Base-by-base conservation (phyloP, 179 eudicot genomes). In the Pouteria campechiana region DNA sequence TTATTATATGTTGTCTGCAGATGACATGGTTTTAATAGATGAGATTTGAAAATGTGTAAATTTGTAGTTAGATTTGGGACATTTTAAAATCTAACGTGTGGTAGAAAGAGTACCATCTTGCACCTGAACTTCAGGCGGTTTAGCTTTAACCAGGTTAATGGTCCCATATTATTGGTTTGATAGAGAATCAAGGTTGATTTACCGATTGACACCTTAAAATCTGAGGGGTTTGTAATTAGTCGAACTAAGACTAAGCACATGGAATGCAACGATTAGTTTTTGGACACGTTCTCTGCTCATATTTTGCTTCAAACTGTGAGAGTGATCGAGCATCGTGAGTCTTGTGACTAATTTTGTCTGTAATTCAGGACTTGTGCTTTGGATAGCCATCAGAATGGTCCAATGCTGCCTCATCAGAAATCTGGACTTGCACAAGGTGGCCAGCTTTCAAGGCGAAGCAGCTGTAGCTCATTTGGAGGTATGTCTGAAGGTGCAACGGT, bases 291-390 rank as follows among this genome's bases (percentile, higher is more conserved):
- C n/a, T n/a, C n/a, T n/a, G n/a, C n/a, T n/a, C n/a, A n/a, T n/a
- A n/a, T n/a, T n/a, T n/a, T n/a, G n/a, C n/a, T n/a, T n/a, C n/a
- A n/a, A n/a, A n/a, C n/a, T n/a, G n/a, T n/a, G 28, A 32, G 19
- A 3, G 13, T 0, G 21, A 28, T 17, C 11, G 24, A 41, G 23
- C 5, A 20, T 44, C 11, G 19, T 14, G 20, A 17, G 3, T 14
- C 5, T 12, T 7, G 12, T 40, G 10, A 13, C 7, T 40, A 8
- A 14, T 7, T 38, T 22, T 21, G 2, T 14, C 18, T 36, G 20
- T 42, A 36, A 33, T 44, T 54, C 65, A 74, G 83, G 47, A 19
- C 25, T 55, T 41, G 55, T 50, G 47, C 52, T 58, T 42, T 57
- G 31, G 64, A 59, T 63, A 25, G 45, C 36, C 57, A 39, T 39